Conservation (phyloP, 495 filamentous ascomycete genomes). For the Glutinoglossum americanum region DNA sequence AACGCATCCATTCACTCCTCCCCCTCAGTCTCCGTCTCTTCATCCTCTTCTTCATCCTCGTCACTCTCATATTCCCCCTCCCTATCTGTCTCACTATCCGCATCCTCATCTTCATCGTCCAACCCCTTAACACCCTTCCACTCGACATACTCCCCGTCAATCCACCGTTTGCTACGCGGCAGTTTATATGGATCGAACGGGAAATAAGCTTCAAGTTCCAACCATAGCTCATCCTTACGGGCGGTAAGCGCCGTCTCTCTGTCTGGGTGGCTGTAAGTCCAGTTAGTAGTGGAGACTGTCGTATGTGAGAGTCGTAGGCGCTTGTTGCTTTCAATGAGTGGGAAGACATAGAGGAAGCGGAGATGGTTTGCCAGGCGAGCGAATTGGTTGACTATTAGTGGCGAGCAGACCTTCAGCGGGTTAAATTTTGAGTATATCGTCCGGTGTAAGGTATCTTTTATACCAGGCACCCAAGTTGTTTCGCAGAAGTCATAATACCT, state of each 20-base stretch:
- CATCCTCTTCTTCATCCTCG: background rate
- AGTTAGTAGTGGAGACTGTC: constrained; percentile 15
- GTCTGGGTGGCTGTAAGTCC: constrained; percentile 22
- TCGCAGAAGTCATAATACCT: constrained; percentile 34
- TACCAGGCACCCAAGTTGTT: constrained; percentile 46
- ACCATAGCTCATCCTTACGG: constrained; percentile 40
- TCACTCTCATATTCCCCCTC: background rate
- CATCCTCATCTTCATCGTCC: constrained; percentile 9
- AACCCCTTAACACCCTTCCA: constrained; percentile 66
- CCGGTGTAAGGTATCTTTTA: constrained; percentile 47
- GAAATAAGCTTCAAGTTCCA: constrained; percentile 78
- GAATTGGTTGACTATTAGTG: constrained; percentile 74
- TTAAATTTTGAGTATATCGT: constrained; percentile 78
- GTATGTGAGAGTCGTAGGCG: constrained; percentile 43
- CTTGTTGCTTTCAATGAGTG: constrained; percentile 81
- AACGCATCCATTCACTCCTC: background rate
- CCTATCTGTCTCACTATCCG: background rate
- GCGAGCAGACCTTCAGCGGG: constrained; percentile 89
- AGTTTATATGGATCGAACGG: constrained; percentile 93
- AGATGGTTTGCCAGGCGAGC: constrained; percentile 69
- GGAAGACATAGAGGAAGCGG: constrained; percentile 67
- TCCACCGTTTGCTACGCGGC: constrained; percentile 63
- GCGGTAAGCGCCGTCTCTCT: constrained; percentile 42
- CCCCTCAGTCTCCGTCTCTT: background rate
- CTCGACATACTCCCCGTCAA: constrained; percentile 62